Evolutionary conservation across 768 basidiomycete species (phyloP), one percentile per base, ranked within the genome.

Genomic region (Agrocybe chaxingu): DNA sequence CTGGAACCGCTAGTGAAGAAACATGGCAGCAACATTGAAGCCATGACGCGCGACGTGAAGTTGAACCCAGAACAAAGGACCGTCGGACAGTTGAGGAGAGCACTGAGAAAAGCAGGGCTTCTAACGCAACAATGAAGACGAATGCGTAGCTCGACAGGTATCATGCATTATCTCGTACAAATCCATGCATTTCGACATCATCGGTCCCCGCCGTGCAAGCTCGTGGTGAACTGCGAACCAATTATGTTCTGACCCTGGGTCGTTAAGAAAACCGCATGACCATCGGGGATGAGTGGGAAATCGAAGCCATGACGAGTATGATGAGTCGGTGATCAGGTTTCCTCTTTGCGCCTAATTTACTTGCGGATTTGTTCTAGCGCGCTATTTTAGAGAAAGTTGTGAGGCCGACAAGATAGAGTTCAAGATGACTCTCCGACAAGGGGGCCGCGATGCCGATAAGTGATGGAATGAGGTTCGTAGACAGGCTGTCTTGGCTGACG

Each of bases 11-110:
- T 98, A 29, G 80, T 90, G 9, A 66, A 67, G 37, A 85, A 79
- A 66, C 74, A 98, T 68, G 89, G 85, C 1, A 70, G 75, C 30
- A 85, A 98, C 69, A 69, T 85, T 18, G 77, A 80, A 29, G 73
- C 68, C 43, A 98, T 97, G 94, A 81, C 83, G 8, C 73, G 75
- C 57, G 95, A 98, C 70, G 71, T 82, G 51, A 85, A 76, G 67
- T 66, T 88, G 51, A 98, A 98, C 65, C 69, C 79, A 11, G 85
- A 84, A 66, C 96, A 98, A 71, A 80, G 86, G 62, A 97, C 93
- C 2, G 78, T 74, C 31, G 94, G 90, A 12, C 84, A 92, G 70
- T 66, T 98, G 61, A 72, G 65, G 59, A 74, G 82, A 62, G 85
- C 81, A 30, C 69, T 89, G 53, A 70, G 65, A 55, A 81, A 78